phyloP scores from a whole-genome alignment of 768 basidiomycete species.

The Lactifluus hygrophoroides region DNA sequence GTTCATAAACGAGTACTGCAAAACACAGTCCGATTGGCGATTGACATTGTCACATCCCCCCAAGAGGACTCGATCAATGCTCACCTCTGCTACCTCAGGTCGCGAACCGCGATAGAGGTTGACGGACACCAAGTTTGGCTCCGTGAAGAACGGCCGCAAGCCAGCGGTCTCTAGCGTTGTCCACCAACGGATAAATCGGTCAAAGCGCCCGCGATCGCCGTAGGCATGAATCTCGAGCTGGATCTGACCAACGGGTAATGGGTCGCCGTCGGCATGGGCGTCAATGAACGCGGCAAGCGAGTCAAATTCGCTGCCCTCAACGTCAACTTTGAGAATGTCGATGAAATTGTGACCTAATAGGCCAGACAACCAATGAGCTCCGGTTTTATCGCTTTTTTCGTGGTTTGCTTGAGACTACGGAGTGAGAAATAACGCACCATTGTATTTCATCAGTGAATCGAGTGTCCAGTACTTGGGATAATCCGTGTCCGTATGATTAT shows the following conservation, averaged over 20 bases:
- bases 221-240: slow-evolving; percentile 54
- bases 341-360: slow-evolving; percentile 53
- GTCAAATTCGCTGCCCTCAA: slow-evolving; percentile 61
- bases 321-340: slow-evolving; percentile 63
- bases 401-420: too few species aligned
- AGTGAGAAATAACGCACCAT: slow-evolving; percentile 35
- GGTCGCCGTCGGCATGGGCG: slow-evolving; percentile 25
- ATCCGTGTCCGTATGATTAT: slow-evolving; percentile 38
- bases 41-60: not conserved
- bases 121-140: slow-evolving; percentile 40
- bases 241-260: slow-evolving; percentile 60
- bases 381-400: too few species aligned
- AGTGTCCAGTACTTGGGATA: slow-evolving; percentile 53
- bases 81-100: slow-evolving; percentile 33
- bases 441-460: slow-evolving; percentile 52
- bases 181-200: slow-evolving; percentile 56
- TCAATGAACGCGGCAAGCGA: slow-evolving; percentile 40
- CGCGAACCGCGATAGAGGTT: slow-evolving; percentile 32
- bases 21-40: not conserved
- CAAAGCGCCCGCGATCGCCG: slow-evolving; percentile 31
- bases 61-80: not conserved
- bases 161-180: slow-evolving; percentile 33
- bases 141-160: slow-evolving; percentile 60
- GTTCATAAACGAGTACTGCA: slow-evolving; percentile 31
- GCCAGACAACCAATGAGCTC: not conserved